These are phyloP conservation scores for Fraxinus sp. DNA, from an alignment of 305 asterid genomes.

Conservation along the genomic window DNA sequence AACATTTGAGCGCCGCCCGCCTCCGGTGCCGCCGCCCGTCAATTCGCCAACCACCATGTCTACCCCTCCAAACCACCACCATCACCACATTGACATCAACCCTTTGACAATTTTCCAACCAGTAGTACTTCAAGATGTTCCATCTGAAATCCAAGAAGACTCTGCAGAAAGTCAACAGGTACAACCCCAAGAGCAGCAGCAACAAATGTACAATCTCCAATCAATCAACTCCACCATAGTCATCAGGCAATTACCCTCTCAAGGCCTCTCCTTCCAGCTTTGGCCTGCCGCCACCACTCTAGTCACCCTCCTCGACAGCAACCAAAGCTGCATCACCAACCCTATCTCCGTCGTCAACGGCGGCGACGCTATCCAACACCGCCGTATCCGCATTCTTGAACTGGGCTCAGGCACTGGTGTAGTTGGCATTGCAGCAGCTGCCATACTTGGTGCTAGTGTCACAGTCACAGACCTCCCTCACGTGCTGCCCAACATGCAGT, in stretches of 20 bases:
- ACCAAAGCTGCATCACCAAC: constrained; percentile 16
- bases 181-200: constrained; percentile 18
- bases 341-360: constrained; percentile 29
- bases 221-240: constrained; percentile 49
- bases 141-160: constrained; percentile 18
- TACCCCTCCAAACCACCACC: background rate
- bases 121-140: constrained; percentile 8
- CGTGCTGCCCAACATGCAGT: constrained; percentile 64
- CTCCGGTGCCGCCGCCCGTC: background rate
- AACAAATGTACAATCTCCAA: constrained; percentile 33
- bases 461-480: constrained; percentile 84
- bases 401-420: constrained; percentile 94
- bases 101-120: constrained; percentile 35
- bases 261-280: constrained; percentile 88
- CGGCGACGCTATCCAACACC: background rate
- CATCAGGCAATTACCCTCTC: constrained; percentile 65
- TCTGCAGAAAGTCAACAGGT: constrained; percentile 1
- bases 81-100: constrained; percentile 23
- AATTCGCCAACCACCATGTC: constrained; percentile 21
- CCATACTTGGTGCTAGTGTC: constrained; percentile 61
- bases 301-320: constrained; percentile 60
- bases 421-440: constrained; percentile 87
- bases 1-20: background rate
- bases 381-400: constrained; percentile 63
- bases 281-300: constrained; percentile 93